Conservation (phyloP, 352 stramenopile genomes). For the Phytophthora melonis region DNA sequence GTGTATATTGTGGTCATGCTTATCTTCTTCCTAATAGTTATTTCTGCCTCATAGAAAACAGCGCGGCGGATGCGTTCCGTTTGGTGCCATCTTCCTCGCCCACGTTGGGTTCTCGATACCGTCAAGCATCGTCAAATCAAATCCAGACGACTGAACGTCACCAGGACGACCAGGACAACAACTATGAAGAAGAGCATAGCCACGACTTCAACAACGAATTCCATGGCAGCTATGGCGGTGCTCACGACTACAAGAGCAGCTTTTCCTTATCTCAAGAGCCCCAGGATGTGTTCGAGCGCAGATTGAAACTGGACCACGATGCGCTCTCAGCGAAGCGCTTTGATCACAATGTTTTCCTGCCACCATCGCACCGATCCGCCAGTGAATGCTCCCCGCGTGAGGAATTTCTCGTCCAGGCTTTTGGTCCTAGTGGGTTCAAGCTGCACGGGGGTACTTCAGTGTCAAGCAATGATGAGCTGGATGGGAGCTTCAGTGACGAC, state of each 20-base stretch:
- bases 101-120: slow-evolving; percentile 28
- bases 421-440: slow-evolving; percentile 67
- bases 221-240: slow-evolving; percentile 10
- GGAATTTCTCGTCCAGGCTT: slow-evolving; percentile 77
- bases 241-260: slow-evolving; percentile 23
- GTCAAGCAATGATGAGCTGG: slow-evolving; percentile 39
- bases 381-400: slow-evolving; percentile 71
- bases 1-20: slow-evolving; percentile 17
- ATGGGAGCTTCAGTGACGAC: slow-evolving; percentile 38
- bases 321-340: slow-evolving; percentile 25
- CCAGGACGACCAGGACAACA: slow-evolving; percentile 34
- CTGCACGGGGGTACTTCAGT: slow-evolving; percentile 38
- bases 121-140: slow-evolving; percentile 29
- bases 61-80: slow-evolving; percentile 16
- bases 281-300: slow-evolving; percentile 34
- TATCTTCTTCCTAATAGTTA: slow-evolving; percentile 5
- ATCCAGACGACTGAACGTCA: slow-evolving; percentile 16
- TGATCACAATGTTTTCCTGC: slow-evolving; percentile 36
- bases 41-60: slow-evolving; percentile 22
- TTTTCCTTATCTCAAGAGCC: slow-evolving; percentile 26
- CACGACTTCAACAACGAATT: slow-evolving; percentile 34
- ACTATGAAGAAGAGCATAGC: slow-evolving; percentile 33
- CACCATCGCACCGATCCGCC: slow-evolving; percentile 26
- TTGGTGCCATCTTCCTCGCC: slow-evolving; percentile 19
- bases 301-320: slow-evolving; percentile 30